A percentile compares a stretch with the other conserved stretches of the same genome.
These are phyloP conservation scores for Neurospora sp. DNA, from an alignment of 2,329 filamentous ascomycete species.

Conservation along the genomic window DNA sequence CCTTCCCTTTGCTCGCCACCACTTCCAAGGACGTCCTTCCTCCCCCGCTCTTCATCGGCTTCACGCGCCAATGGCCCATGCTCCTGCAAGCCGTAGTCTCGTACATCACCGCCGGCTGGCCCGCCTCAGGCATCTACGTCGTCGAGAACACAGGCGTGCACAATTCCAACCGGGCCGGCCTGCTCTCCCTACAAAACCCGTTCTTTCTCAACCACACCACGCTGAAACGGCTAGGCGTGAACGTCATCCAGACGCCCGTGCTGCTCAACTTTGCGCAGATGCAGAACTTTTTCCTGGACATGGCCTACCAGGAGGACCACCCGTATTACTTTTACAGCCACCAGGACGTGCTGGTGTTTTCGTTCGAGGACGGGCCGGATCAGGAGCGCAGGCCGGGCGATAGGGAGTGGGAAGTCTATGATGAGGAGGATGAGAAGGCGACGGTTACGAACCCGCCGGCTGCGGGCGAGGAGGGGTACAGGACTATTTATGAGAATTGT, in stretches of 20 bases:
- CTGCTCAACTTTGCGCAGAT: slow-evolving; percentile 44
- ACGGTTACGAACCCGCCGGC: slow-evolving; percentile 10
- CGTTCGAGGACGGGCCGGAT: slow-evolving; percentile 26
- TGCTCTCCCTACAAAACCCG: slow-evolving; percentile 40
- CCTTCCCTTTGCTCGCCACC: slow-evolving; percentile 30
- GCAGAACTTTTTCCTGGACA: slow-evolving; percentile 42
- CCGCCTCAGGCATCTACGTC: slow-evolving; percentile 45
- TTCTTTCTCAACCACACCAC: slow-evolving; percentile 43
- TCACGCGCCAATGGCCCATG: slow-evolving; percentile 45
- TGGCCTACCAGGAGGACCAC: slow-evolving; percentile 34
- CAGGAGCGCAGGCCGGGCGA: slow-evolving; percentile 10
- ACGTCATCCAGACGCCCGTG: slow-evolving; percentile 39
- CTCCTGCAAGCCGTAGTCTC: slow-evolving; percentile 45
- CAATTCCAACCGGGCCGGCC: slow-evolving; percentile 34
- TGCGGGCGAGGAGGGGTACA: slow-evolving; percentile 21
- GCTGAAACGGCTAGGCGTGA: slow-evolving; percentile 38
- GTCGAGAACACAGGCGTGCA: slow-evolving; percentile 50
- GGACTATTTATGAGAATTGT: slow-evolving; percentile 23
- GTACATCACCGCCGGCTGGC: slow-evolving; percentile 51
- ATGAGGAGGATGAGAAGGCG: slow-evolving; percentile 7
- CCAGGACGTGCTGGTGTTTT: slow-evolving; percentile 39
- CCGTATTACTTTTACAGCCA: slow-evolving; percentile 47
- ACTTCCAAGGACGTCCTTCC: slow-evolving; percentile 19
- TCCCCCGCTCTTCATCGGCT: slow-evolving; percentile 46
- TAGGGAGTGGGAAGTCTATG: slow-evolving; percentile 11